Evolutionary conservation across 805 yeast genomes (phyloP).

Genomic region (Wickerhamomyces mucosus): DNA sequence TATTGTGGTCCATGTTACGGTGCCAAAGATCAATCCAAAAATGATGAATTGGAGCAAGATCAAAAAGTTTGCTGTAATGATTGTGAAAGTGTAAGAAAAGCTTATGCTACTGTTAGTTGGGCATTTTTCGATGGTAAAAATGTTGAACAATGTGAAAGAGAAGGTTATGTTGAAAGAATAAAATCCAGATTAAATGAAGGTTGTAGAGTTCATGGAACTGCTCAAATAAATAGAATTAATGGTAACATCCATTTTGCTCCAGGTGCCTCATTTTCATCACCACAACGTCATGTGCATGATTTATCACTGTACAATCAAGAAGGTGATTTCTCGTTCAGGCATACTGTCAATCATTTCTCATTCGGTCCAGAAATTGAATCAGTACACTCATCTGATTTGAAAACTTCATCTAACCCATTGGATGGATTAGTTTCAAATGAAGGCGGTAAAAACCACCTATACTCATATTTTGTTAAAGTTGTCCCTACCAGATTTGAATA

Average conservation of each 20-base stretch:
- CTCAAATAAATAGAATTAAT: constrained; percentile 72
- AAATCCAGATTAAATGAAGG: constrained; percentile 66
- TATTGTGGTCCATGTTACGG: constrained; percentile 93
- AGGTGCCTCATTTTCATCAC: constrained; percentile 60
- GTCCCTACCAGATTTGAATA: constrained; percentile 83
- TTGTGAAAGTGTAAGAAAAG: constrained; percentile 72
- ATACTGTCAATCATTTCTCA: constrained; percentile 67
- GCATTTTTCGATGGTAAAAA: constrained; percentile 83
- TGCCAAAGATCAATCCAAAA: constrained; percentile 49
- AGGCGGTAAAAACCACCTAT: constrained; percentile 50
- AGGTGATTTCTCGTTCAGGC: constrained; percentile 62
- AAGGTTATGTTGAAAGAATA: constrained; percentile 68
- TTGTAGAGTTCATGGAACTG: constrained; percentile 74
- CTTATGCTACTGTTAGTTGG: constrained; percentile 76
- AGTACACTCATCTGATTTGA: constrained; percentile 16
- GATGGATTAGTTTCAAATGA: constrained; percentile 38
- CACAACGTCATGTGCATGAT: constrained; percentile 75
- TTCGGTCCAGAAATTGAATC: constrained; percentile 58
- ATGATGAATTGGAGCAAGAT: constrained; percentile 26
- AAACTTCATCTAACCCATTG: constrained; percentile 53
- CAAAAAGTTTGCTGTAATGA: constrained; percentile 69
- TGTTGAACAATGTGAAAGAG: constrained; percentile 83
- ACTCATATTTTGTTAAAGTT: constrained; percentile 76
- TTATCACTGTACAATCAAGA: constrained; percentile 56
- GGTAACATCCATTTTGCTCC: constrained; percentile 97